These are phyloP conservation scores for Salvia sclarea DNA, from an alignment of 305 asterid genomes.

Conservation along the genomic window DNA sequence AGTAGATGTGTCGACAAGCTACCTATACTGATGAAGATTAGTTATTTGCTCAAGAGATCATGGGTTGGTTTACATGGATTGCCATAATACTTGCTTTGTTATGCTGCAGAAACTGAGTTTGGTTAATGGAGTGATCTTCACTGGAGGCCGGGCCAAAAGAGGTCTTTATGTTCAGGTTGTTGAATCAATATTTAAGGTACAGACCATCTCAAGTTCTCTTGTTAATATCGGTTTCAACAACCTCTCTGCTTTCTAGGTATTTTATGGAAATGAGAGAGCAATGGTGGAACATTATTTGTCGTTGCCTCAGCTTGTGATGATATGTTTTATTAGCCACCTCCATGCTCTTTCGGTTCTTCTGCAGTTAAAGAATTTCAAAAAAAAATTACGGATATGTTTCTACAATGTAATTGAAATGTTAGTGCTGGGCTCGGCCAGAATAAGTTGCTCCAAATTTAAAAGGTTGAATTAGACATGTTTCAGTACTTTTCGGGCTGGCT, in stretches of 20 bases:
- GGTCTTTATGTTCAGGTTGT: conserved; percentile 59
- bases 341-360: background rate
- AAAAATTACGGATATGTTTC: background rate
- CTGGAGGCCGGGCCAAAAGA: conserved; percentile 71
- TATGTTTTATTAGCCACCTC: conserved; percentile 1
- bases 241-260: background rate
- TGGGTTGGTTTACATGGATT: background rate
- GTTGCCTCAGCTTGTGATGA: conserved; percentile 19
- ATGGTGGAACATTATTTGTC: background rate
- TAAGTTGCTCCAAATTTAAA: background rate
- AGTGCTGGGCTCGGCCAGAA: background rate
- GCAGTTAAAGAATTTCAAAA: background rate
- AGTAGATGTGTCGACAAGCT: background rate
- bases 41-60: background rate
- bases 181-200: conserved; percentile 63
- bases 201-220: background rate
- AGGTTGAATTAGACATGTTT: conserved; percentile 2
- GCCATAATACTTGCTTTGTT: conserved; percentile 7
- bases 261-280: background rate
- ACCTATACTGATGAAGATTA: background rate
- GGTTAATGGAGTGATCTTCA: conserved; percentile 75
- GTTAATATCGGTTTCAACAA: background rate
- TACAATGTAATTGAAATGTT: background rate
- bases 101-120: conserved; percentile 66
- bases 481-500: background rate